Conservation (phyloP, 2,329 filamentous ascomycete species). For the Verticillium longisporum region DNA sequence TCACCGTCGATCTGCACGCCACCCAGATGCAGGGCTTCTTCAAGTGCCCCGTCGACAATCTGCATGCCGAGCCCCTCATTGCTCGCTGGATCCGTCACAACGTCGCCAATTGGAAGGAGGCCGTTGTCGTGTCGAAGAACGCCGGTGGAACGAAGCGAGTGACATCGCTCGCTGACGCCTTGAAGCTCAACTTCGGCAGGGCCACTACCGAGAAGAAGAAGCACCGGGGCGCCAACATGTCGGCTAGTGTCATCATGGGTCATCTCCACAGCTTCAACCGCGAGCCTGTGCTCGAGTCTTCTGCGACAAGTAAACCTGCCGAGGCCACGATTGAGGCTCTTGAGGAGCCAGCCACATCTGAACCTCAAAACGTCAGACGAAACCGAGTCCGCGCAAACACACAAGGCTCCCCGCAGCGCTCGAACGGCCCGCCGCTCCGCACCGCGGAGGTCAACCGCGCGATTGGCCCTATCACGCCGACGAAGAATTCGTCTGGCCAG, state of each 20-base stretch:
- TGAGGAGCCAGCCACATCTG: constrained; percentile 14
- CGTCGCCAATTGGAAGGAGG: constrained; percentile 79
- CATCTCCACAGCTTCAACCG: constrained; percentile 56
- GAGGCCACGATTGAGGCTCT: constrained; percentile 13
- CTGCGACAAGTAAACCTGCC: constrained; percentile 18
- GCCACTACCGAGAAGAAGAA: constrained; percentile 78
- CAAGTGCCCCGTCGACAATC: constrained; percentile 93
- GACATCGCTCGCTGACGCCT: constrained; percentile 86
- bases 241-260: constrained; percentile 70
- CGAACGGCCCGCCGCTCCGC: constrained; percentile 2
- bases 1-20: constrained; percentile 92
- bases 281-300: constrained; percentile 31
- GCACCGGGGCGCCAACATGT: constrained; percentile 59
- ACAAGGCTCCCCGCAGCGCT: constrained; percentile 9
- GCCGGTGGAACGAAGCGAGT: constrained; percentile 95
- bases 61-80: constrained; percentile 91
- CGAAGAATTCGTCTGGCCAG: constrained; percentile 1
- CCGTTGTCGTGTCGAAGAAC: constrained; percentile 97
- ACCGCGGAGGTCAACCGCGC: constrained; percentile 7
- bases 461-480: constrained; percentile 9
- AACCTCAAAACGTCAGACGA: constrained; percentile 8
- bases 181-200: constrained; percentile 97
- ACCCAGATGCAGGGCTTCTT: constrained; percentile 99
- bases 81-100: constrained; percentile 92
- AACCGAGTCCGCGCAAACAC: constrained; percentile 8